Conservation (phyloP, 2,329 filamentous ascomycete genomes). For the Fusarium floridanum region DNA sequence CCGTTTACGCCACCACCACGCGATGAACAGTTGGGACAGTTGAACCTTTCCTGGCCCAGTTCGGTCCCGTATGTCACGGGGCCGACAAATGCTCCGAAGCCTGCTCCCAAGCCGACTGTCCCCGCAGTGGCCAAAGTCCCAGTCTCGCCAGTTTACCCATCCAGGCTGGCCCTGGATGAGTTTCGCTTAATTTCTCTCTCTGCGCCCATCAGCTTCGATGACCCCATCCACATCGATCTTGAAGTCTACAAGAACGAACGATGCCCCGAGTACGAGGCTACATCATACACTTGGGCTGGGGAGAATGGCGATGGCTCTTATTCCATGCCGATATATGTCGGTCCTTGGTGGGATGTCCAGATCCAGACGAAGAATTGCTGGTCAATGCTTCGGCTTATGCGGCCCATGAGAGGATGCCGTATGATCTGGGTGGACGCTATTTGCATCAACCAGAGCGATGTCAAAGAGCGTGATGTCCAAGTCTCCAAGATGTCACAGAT, state of each 20-base stretch:
- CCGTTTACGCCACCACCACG: neutral
- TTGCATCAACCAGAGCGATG: neutral
- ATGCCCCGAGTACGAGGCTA: neutral
- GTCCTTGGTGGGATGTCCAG: conserved; percentile 1
- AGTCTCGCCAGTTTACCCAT: neutral
- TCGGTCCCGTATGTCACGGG: neutral
- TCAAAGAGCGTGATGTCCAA: neutral
- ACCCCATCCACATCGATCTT: neutral
- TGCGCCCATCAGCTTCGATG: accelerated
- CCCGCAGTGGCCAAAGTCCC: no score
- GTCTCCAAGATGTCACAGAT: neutral
- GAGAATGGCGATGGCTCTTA: neutral
- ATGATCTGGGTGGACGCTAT: neutral
- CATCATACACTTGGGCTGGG: neutral
- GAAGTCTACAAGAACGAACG: neutral
- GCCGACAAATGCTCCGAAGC: no score
- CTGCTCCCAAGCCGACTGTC: no score
- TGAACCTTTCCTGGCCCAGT: neutral
- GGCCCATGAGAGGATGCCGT: accelerated
- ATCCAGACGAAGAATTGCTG: conserved; percentile 9
- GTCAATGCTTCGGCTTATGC: neutral
- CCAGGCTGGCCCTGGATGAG: neutral
- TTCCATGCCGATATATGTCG: neutral
- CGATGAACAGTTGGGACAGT: neutral
- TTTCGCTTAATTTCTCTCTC: neutral